Evolutionary conservation across 352 stramenopile species (phyloP), one percentile per base, ranked within the genome.

Genomic region (Globisporangium yorkense): DNA sequence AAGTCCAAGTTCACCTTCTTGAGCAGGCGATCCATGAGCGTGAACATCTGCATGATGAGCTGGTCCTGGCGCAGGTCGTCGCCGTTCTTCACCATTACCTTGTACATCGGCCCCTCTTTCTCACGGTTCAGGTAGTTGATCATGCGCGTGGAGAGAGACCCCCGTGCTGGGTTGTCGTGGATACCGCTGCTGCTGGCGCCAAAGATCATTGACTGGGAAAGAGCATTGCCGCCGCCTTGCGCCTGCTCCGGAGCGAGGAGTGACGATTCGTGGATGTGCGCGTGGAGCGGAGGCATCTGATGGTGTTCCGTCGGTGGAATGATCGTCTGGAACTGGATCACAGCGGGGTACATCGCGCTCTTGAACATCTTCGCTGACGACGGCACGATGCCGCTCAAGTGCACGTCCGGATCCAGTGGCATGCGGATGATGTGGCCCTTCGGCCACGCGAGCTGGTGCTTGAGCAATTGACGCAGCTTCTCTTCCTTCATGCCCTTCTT

Each of bases 11-110:
- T 99, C 20, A 98, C 96, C 44, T 98, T 94, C 75, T 99, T 99
- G 40, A 99, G 77, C 35, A 99, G 71, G 7, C 95, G 84, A 68
- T 99, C 97, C 96, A 99, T 99, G 31, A 99, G 76, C 54, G 97
- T 96, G 57, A 99, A 98, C 91, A 99, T 98, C 80, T 99, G 98
- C 69, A 99, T 99, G 54, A 99, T 97, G 53, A 99, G 80, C 74
- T 99, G 97, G 76, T 99, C 98, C 78, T 99, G 98, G 8, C 97
- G 84, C 48, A 99, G 70, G 76, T 99, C 98, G 75, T 99, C 98
- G 31, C 98, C 98, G 51, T 97, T 98, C 79, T 99, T 99, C 53
- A 99, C 96, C 77, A 99, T 99, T 29, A 99, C 96, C 69, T 97
- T 97, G 80, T 97, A 98, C 62, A 87, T 78, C 2, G 86, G 84